phyloP scores from a whole-genome alignment of 1,284 basidiomycete genomes.

The Tilletiopsis washingtonensis region DNA sequence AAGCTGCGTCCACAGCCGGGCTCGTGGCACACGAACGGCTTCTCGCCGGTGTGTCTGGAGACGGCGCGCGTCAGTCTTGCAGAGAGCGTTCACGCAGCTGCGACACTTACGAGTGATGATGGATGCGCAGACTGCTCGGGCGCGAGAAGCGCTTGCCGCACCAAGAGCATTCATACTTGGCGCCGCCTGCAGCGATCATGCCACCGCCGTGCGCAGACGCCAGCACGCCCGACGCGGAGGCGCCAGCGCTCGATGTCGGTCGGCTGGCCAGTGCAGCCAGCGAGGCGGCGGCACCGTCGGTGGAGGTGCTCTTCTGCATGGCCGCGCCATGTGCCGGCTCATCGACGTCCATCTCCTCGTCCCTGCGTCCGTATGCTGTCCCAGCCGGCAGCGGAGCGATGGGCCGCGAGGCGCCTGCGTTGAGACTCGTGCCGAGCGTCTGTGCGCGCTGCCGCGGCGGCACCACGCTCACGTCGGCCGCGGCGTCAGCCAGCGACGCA shows the following conservation, averaged over 20 bases:
- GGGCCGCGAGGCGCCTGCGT: too few species aligned
- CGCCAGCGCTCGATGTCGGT: conserved; percentile 8
- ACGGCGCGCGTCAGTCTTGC: not conserved
- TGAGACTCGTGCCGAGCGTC: too few species aligned
- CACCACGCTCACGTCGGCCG: too few species aligned
- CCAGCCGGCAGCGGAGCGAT: too few species aligned
- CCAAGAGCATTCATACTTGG: conserved; percentile 41
- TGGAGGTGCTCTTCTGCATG: conserved; percentile 18
- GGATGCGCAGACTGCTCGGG: conserved; percentile 42
- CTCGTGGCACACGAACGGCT: conserved; percentile 40
- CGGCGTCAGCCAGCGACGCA: too few species aligned
- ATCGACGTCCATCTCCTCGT: conserved; percentile 14
- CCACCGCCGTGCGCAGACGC: not conserved
- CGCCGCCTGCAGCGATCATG: conserved; percentile 21
- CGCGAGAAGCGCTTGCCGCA: conserved; percentile 42
- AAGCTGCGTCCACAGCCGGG: conserved; percentile 41
- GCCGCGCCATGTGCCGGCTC: conserved; percentile 17
- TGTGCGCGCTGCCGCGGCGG: too few species aligned
- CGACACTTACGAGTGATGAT: conserved; percentile 23
- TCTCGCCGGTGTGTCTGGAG: conserved; percentile 40
- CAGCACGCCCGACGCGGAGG: conserved; percentile 1
- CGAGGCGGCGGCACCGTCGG: conserved; percentile 1
- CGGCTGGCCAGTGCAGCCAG: not conserved
- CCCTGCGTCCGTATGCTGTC: too few species aligned
- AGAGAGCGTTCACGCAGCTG: not conserved